Conservation (phyloP, 345 rosid genomes). For the Odontarrhena argentea region DNA sequence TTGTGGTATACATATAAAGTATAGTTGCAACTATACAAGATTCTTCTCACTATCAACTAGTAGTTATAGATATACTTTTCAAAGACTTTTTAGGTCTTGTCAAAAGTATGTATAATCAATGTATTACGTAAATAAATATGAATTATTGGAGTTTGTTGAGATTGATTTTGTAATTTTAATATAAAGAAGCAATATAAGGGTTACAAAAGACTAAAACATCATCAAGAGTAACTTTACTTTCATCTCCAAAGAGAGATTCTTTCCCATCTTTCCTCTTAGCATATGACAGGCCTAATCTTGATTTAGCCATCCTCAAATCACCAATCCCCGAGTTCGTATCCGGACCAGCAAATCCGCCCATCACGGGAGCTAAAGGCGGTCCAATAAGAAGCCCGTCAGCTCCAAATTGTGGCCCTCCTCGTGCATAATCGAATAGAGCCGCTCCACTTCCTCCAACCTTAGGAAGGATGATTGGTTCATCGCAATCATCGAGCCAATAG, state of each 20-base stretch:
- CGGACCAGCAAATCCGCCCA: conserved; percentile 84
- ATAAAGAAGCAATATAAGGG: conserved; percentile 78
- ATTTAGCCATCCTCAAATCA: conserved; percentile 76
- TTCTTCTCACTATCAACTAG: conserved; percentile 9
- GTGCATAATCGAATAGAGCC: conserved; percentile 85
- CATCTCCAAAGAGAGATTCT: conserved; percentile 72
- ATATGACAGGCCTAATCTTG: conserved; percentile 81
- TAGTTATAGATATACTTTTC: conserved; percentile 10
- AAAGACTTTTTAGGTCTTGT: conserved; percentile 26
- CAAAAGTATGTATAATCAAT: conserved; percentile 11
- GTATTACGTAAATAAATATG: conserved; percentile 1
- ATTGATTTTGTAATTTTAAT: conserved; percentile 35
- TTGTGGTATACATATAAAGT: conserved; percentile 8
- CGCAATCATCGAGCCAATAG: conserved; percentile 57
- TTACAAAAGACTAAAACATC: conserved; percentile 77
- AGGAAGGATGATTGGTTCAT: conserved; percentile 52
- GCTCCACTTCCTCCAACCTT: conserved; percentile 92
- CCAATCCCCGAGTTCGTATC: conserved; percentile 81
- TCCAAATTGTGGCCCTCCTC: conserved; percentile 58
- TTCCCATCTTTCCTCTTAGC: conserved; percentile 78
- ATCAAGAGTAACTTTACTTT: conserved; percentile 51
- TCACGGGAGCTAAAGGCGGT: conserved; percentile 73
- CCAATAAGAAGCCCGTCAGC: conserved; percentile 84
- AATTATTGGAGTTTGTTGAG: neutral
- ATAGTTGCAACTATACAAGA: conserved; percentile 22